These are phyloP conservation scores for Senna tora DNA, from an alignment of 306 rosid species.

Conservation along the genomic window DNA sequence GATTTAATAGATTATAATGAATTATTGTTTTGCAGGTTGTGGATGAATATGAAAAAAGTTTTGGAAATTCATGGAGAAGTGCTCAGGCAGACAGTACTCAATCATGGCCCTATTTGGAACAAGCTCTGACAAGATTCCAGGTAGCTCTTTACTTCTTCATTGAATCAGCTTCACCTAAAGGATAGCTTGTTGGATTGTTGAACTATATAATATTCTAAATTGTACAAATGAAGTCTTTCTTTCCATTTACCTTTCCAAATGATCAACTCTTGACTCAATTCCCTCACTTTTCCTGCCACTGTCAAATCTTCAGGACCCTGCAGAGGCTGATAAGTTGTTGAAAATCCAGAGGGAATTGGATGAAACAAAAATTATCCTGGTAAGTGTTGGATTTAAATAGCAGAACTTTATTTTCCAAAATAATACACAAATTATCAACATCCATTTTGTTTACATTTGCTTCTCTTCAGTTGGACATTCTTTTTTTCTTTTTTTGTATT, in stretches of 20 bases:
- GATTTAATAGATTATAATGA: constrained; percentile 18
- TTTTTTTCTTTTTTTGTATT: constrained; percentile 14
- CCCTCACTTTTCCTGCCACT: constrained; percentile 7
- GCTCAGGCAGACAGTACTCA: constrained; percentile 60
- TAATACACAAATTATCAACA: constrained; percentile 11
- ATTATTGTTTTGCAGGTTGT: constrained; percentile 58
- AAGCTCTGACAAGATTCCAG: constrained; percentile 83
- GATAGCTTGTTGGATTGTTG: constrained; percentile 14
- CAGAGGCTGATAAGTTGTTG: constrained; percentile 82
- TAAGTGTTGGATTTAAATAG: constrained; percentile 47
- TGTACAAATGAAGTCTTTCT: neutral
- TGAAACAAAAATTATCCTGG: constrained; percentile 92
- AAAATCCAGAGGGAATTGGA: constrained; percentile 84
- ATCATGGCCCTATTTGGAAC: constrained; percentile 87
- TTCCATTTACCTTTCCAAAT: constrained; percentile 13
- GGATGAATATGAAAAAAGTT: constrained; percentile 81
- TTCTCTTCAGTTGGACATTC: constrained; percentile 19
- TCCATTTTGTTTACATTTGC: constrained; percentile 18
- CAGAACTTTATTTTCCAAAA: constrained; percentile 15
- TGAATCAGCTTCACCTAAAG: constrained; percentile 21
- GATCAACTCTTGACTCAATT: constrained; percentile 1
- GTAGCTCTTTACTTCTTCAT: constrained; percentile 42
- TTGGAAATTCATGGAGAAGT: constrained; percentile 89
- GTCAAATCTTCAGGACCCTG: constrained; percentile 63
- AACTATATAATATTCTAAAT: constrained; percentile 1